Percentiles rank a stretch among this genome's conserved stretches.
These are phyloP conservation scores for Carnegiea gigantea DNA, from an alignment of 179 eudicot species.

Conservation along the genomic window DNA sequence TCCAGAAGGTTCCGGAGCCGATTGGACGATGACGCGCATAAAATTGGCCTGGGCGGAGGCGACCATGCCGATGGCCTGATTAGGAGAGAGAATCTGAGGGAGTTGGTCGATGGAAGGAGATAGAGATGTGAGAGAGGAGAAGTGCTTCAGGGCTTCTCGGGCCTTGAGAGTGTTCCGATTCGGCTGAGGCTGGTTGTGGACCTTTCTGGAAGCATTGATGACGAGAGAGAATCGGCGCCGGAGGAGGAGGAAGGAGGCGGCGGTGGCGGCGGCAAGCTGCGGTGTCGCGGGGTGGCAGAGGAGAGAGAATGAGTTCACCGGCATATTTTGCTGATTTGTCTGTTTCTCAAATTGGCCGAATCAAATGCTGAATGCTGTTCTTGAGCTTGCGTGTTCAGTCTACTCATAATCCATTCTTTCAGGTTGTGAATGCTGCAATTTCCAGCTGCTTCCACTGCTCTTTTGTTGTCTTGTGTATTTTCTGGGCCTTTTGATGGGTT, in stretches of 20 bases:
- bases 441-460: background rate
- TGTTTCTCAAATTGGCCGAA: background rate
- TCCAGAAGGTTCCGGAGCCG: conserved; percentile 22
- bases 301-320: conserved; percentile 34
- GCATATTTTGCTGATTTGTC: conserved; percentile 21
- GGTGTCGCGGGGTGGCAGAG: conserved; percentile 45
- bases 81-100: conserved; percentile 37
- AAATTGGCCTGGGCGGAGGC: conserved; percentile 87
- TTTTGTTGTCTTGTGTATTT: background rate
- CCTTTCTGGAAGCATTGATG: conserved; percentile 33
- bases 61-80: conserved; percentile 66
- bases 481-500: background rate
- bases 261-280: conserved; percentile 26
- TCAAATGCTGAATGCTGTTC: no score
- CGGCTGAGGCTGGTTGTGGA: conserved; percentile 25
- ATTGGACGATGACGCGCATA: conserved; percentile 86
- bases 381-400: background rate
- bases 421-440: background rate
- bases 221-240: conserved; percentile 34
- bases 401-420: background rate
- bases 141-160: conserved; percentile 44
- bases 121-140: conserved; percentile 41
- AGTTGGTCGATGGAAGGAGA: conserved; percentile 20
- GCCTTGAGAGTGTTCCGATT: conserved; percentile 44
- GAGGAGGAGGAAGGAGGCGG: conserved; percentile 37